Percentiles rank a stretch among this genome's conserved stretches.
phyloP scores from a whole-genome alignment of 1,284 basidiomycete species.

The Cutaneotrichosporon sp. region DNA sequence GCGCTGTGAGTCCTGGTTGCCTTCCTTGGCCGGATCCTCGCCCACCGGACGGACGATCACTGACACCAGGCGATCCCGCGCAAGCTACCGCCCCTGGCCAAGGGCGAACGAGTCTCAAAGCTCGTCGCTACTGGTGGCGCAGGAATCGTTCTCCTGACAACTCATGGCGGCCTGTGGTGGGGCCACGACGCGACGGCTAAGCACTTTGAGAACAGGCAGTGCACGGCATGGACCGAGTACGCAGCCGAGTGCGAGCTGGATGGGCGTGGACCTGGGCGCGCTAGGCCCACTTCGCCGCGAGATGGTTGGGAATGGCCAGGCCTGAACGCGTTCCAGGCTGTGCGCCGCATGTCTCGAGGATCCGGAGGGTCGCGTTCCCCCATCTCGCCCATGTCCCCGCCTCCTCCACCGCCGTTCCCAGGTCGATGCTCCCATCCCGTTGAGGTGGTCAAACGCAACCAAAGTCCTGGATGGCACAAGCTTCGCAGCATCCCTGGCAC shows the following conservation, averaged over 20 bases:
- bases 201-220: neutral
- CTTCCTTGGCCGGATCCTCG: neutral
- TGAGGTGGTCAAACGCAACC: neutral
- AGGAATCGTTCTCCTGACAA: neutral
- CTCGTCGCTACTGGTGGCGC: neutral
- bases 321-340: neutral
- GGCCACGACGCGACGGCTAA: neutral
- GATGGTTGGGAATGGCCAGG: conserved; percentile 1
- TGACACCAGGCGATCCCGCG: neutral
- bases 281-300: neutral
- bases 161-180: neutral
- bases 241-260: neutral
- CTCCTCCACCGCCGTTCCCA: neutral
- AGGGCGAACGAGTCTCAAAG: neutral
- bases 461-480: neutral
- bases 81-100: neutral
- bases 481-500: conserved; percentile 1
- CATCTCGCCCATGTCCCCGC: neutral
- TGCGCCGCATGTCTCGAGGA: neutral
- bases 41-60: neutral
- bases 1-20: neutral
- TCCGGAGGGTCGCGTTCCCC: neutral
- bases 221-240: conserved; percentile 1
- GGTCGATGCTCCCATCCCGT: neutral
- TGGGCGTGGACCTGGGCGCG: neutral